A percentile compares a stretch with the other conserved stretches of the same genome.
These are phyloP conservation scores for Solanum chiquidenum DNA, from an alignment of 257 asterid genomes.

Conservation along the genomic window DNA sequence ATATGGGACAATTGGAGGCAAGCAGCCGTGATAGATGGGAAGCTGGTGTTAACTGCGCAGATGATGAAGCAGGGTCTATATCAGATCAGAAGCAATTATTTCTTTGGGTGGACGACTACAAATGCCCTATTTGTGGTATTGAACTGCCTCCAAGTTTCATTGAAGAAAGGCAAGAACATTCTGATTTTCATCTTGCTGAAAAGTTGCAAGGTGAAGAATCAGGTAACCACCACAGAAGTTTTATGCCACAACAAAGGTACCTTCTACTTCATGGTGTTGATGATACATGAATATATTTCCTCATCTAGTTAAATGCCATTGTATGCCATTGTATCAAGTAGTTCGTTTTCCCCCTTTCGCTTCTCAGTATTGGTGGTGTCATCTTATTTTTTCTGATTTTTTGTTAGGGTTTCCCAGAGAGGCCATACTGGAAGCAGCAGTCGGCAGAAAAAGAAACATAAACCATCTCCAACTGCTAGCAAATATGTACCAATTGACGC, in stretches of 20 bases:
- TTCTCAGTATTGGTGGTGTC: background rate
- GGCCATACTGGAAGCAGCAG: constrained; percentile 18
- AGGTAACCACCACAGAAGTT: constrained; percentile 12
- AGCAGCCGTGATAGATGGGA: constrained; percentile 8
- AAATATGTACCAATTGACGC: constrained; percentile 69
- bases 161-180: constrained; percentile 88
- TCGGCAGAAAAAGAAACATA: constrained; percentile 56
- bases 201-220: constrained; percentile 78
- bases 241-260: constrained; percentile 30
- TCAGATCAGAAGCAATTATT: constrained; percentile 14
- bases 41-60: background rate
- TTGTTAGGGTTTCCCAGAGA: constrained; percentile 32
- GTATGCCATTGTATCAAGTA: background rate
- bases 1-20: constrained; percentile 10
- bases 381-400: background rate
- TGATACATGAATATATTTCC: background rate
- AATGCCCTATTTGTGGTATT: constrained; percentile 73
- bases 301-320: background rate
- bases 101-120: constrained; percentile 63
- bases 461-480: constrained; percentile 31
- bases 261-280: background rate
- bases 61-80: constrained; percentile 26
- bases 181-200: constrained; percentile 86
- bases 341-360: background rate
- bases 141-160: constrained; percentile 73